Percentiles rank a stretch among this genome's conserved stretches.
Evolutionary conservation across 2,329 filamentous ascomycete species (phyloP).

Genomic region (Metarhizium album): DNA sequence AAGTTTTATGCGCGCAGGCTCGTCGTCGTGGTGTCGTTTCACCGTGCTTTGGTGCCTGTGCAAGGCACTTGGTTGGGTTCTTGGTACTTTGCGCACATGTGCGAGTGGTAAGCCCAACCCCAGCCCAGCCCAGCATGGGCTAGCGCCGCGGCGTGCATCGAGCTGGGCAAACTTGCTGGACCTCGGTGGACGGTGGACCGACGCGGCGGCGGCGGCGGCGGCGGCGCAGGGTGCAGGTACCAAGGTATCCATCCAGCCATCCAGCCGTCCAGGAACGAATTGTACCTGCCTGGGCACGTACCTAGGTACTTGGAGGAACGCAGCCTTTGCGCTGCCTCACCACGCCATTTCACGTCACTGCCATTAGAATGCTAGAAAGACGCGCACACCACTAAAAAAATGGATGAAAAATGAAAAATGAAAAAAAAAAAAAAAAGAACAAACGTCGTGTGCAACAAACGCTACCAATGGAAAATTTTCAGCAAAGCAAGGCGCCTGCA

Average conservation of each 20-base stretch:
- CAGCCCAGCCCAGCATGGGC: neutral
- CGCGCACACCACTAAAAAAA: no score
- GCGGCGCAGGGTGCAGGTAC: neutral
- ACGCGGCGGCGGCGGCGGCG: slow-evolving; percentile 1
- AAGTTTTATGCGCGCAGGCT: slow-evolving; percentile 1
- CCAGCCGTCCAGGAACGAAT: no score
- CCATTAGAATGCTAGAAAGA: slow-evolving; percentile 6
- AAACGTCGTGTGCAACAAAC: neutral
- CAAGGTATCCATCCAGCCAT: neutral
- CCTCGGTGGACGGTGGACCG: no score
- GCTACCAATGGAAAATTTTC: neutral
- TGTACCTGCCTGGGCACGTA: neutral
- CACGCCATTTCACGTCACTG: neutral
- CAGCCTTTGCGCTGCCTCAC: neutral
- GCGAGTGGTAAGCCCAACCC: no score
- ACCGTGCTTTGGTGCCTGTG: neutral
- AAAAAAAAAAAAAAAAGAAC: slow-evolving; percentile 2
- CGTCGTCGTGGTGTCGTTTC: slow-evolving; percentile 7
- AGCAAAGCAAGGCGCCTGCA: neutral
- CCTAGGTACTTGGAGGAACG: no score
- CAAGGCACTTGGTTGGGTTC: neutral
- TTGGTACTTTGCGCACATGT: no score
- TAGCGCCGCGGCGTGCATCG: slow-evolving; percentile 5
- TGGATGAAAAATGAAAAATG: slow-evolving; percentile 2
- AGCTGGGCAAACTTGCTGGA: no score